phyloP scores from a whole-genome alignment of 2,329 filamentous ascomycete genomes.

The Paraphoma chrysanthemicola region DNA sequence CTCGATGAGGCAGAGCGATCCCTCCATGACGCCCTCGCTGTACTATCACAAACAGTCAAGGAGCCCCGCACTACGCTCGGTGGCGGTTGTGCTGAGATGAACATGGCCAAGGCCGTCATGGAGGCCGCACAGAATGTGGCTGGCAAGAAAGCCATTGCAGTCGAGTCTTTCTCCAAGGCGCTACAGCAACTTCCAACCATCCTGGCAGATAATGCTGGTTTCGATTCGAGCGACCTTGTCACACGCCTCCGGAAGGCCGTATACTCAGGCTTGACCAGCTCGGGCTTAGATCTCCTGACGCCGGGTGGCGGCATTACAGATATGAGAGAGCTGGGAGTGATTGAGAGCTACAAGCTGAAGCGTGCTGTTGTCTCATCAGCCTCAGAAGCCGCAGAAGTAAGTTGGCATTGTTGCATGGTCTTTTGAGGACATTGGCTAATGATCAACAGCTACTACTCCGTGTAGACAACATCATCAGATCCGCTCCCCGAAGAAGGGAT shows the following conservation, averaged over 20 bases:
- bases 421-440: conserved; percentile 35
- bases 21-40: conserved; percentile 92
- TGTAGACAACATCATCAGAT: conserved; percentile 97
- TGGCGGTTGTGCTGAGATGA: conserved; percentile 96
- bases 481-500: conserved; percentile 83
- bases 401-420: conserved; percentile 35
- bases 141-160: conserved; percentile 95
- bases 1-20: conserved; percentile 96
- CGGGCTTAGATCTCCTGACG: conserved; percentile 85
- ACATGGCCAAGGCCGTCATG: conserved; percentile 98
- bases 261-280: conserved; percentile 92
- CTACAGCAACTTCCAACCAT: conserved; percentile 95
- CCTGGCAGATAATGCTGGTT: conserved; percentile 93
- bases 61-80: conserved; percentile 94
- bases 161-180: conserved; percentile 86
- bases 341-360: conserved; percentile 99
- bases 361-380: conserved; percentile 96
- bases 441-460: conserved; percentile 76
- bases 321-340: conserved; percentile 93
- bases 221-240: conserved; percentile 94
- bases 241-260: conserved; percentile 90
- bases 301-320: conserved; percentile 93
- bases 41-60: conserved; percentile 94
- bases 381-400: conserved; percentile 93
- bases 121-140: conserved; percentile 91